These are phyloP conservation scores for Odontarrhena argentea DNA, from an alignment of 345 rosid genomes.

Conservation along the genomic window DNA sequence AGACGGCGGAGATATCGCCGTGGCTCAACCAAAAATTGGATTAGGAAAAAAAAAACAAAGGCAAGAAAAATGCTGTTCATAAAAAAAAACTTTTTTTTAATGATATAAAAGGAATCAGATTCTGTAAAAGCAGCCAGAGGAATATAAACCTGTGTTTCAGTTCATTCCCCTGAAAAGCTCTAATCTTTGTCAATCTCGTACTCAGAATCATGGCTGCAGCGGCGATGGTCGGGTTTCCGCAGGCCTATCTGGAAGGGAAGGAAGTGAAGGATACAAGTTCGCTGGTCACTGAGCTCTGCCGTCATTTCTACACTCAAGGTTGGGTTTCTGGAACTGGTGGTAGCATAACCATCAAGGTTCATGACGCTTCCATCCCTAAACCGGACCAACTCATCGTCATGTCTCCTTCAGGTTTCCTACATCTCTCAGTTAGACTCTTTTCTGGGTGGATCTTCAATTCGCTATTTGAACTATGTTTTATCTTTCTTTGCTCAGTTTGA, in stretches of 20 bases:
- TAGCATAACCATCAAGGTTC: slow-evolving; percentile 83
- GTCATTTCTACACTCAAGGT: slow-evolving; percentile 85
- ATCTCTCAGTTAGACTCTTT: neutral
- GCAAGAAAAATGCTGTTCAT: slow-evolving; percentile 28
- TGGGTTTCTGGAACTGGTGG: slow-evolving; percentile 98
- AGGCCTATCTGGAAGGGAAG: slow-evolving; percentile 69
- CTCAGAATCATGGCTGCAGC: slow-evolving; percentile 29
- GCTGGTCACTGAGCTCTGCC: slow-evolving; percentile 75
- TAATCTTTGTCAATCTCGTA: slow-evolving; percentile 1
- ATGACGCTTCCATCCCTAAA: slow-evolving; percentile 74
- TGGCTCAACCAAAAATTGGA: neutral
- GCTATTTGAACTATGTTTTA: neutral
- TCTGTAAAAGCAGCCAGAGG: slow-evolving; percentile 26
- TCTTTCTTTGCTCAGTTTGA: neutral
- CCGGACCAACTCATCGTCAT: slow-evolving; percentile 76
- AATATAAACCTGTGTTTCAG: slow-evolving; percentile 14
- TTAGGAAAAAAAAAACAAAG: neutral
- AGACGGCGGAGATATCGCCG: neutral
- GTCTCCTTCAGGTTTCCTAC: slow-evolving; percentile 87
- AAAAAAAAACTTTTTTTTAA: neutral
- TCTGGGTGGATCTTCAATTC: neutral
- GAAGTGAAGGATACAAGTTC: slow-evolving; percentile 64
- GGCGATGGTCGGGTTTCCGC: slow-evolving; percentile 48
- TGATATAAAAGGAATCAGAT: slow-evolving; percentile 24
- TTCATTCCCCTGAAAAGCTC: slow-evolving; percentile 14